phyloP scores from a whole-genome alignment of 495 filamentous ascomycete genomes.

The Xylaria castorea region DNA sequence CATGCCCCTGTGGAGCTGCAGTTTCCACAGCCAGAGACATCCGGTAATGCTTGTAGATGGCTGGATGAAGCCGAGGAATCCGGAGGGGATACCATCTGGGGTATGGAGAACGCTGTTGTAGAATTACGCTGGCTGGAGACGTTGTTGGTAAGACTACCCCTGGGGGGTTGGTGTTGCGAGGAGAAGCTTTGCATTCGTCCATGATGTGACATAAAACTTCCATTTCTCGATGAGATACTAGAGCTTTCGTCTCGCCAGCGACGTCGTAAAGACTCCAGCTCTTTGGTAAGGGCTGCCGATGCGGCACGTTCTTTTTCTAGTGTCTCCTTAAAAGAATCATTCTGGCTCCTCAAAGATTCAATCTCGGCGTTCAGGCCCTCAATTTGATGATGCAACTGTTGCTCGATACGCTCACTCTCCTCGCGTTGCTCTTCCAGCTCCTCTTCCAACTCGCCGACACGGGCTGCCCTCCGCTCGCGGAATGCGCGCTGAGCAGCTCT shows the following conservation, averaged over 20 bases:
- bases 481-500: conserved; percentile 91
- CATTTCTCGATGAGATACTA: conserved; percentile 35
- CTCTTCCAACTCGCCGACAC: conserved; percentile 86
- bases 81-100: conserved; percentile 56
- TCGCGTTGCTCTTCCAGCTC: conserved; percentile 70
- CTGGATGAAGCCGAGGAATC: conserved; percentile 40
- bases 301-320: conserved; percentile 51
- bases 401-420: conserved; percentile 54
- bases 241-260: conserved; percentile 33
- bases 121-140: conserved; percentile 42
- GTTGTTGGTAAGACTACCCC: conserved; percentile 39
- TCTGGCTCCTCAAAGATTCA: conserved; percentile 49
- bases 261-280: conserved; percentile 36
- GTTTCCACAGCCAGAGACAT: conserved; percentile 56
- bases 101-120: conserved; percentile 50
- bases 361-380: conserved; percentile 54
- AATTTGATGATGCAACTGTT: conserved; percentile 53
- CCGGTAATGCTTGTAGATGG: conserved; percentile 32
- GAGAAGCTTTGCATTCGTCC: conserved; percentile 31
- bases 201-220: conserved; percentile 33
- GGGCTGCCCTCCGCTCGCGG: conserved; percentile 82
- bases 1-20: conserved; percentile 58
- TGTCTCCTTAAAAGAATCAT: conserved; percentile 49
- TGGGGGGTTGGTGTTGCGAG: conserved; percentile 30
- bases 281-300: conserved; percentile 34